phyloP scores from a whole-genome alignment of 2,329 filamentous ascomycete genomes.

The Calycina herbarum region DNA sequence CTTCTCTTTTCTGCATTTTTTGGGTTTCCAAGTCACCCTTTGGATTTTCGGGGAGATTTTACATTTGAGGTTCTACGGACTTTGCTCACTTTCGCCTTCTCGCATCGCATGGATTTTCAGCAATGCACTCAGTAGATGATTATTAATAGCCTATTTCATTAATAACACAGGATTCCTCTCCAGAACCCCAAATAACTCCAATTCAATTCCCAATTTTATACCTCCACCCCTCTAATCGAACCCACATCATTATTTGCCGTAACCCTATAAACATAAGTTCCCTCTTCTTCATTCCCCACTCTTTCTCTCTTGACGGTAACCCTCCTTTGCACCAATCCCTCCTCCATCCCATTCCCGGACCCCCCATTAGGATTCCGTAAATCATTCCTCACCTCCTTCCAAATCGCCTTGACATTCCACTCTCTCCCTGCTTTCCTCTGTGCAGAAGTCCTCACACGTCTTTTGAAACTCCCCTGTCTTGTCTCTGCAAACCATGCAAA shows the following conservation, averaged over 20 bases:
- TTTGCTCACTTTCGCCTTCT: too few relatives aligned
- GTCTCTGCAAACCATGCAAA: not conserved
- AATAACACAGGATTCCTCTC: too few relatives aligned
- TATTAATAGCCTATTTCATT: too few relatives aligned
- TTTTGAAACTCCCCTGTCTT: not conserved
- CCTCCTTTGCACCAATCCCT: not conserved
- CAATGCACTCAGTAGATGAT: too few relatives aligned
- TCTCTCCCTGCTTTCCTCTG: not conserved
- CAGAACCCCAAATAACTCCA: too few relatives aligned
- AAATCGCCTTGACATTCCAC: not conserved
- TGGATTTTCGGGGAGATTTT: too few relatives aligned
- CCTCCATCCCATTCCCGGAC: not conserved
- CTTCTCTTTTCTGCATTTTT: too few relatives aligned
- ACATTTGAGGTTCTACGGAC: too few relatives aligned
- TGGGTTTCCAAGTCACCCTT: too few relatives aligned
- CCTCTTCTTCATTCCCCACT: not conserved
- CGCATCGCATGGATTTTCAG: too few relatives aligned
- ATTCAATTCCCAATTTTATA: too few relatives aligned
- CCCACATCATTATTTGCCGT: not conserved
- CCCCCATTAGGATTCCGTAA: not conserved
- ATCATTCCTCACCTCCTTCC: not conserved
- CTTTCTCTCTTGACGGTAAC: not conserved
- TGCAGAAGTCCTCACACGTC: not conserved
- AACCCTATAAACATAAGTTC: not conserved
- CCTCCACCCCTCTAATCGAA: too few relatives aligned